Evolutionary conservation across 2,329 filamentous ascomycete genomes (phyloP), one percentile per base, ranked within the genome.

Genomic region (Colletotrichum sp.): DNA sequence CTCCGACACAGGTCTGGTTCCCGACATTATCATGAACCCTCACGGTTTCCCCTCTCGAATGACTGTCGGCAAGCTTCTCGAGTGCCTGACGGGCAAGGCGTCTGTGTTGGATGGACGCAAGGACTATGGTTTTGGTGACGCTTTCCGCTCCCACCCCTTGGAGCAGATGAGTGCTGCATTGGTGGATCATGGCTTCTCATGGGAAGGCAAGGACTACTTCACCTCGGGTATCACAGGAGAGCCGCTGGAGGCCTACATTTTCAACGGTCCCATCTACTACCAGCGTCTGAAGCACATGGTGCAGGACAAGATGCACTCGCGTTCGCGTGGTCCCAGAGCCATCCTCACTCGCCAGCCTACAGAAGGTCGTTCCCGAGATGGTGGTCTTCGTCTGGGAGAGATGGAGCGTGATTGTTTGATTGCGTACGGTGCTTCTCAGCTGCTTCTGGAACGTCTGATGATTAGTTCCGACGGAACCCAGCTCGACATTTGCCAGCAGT

Each of bases 261-360:
- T 99, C 90, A 98, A 98, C 83, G 97, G 97, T 0, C 97, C 97
- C 13, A 99, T 99, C 85, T 99, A 98, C 89, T 99, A 99, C 88
- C 97, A 99, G 88, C 98, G 98, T 79, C 92, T 99, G 79, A 99
- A 99, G 91, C 97, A 99, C 90, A 99, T 99, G 97, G 97, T 99
- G 6, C 96, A 99, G 85, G 97, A 99, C 84, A 99, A 99, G 88
- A 99, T 99, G 97, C 97, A 99, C 86, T 96, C 95, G 36, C 95
- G 97, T 77, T 93, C 96, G 3, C 93, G 95, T 16, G 98, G 98
- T 0, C 98, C 97, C 0, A 91, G 95, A 14, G 96, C 96, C 30
- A 97, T 98, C 78, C 90, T 99, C 30, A 99, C 97, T 1, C 93
- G 97, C 12, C 97, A 99, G 84, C 97, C 97, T 0, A 99, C 96